Conservation (phyloP, 257 asterid genomes). For the Coffea canephora region DNA sequence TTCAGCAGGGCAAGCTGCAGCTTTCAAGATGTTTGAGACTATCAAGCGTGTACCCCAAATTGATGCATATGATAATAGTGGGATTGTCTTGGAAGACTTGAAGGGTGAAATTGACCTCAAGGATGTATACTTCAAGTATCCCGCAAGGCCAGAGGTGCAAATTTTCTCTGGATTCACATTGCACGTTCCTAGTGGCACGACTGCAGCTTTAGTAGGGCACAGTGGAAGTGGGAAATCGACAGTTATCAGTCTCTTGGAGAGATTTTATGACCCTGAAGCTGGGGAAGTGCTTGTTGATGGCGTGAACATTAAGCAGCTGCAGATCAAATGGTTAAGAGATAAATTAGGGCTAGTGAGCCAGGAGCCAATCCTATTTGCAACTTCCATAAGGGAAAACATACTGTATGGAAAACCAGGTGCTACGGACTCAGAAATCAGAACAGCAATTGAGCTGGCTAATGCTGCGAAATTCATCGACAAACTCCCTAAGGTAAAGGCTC, state of each 20-base stretch:
- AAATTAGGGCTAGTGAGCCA: constrained; percentile 77
- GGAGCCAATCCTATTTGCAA: constrained; percentile 60
- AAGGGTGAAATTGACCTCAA: constrained; percentile 63
- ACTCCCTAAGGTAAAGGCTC: constrained; percentile 47
- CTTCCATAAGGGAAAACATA: constrained; percentile 56
- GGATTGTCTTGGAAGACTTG: constrained; percentile 44
- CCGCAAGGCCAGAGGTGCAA: constrained; percentile 73
- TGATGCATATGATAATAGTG: constrained; percentile 45
- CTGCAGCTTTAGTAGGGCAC: constrained; percentile 74
- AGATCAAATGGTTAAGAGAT: constrained; percentile 53
- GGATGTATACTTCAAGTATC: constrained; percentile 60
- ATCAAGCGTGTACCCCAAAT: constrained; percentile 50
- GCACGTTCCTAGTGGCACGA: constrained; percentile 43
- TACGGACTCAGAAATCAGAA: constrained; percentile 56
- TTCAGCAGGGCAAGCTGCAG: constrained; percentile 67
- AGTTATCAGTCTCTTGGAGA: constrained; percentile 55
- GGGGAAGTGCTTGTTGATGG: constrained; percentile 64
- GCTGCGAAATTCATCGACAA: constrained; percentile 72
- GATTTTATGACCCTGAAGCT: constrained; percentile 71
- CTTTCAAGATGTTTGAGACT: constrained; percentile 57
- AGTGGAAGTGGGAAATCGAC: constrained; percentile 92
- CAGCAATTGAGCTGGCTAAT: constrained; percentile 70
- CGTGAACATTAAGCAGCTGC: constrained; percentile 41
- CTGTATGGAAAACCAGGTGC: constrained; percentile 65
- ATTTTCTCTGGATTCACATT: constrained; percentile 65